Evolutionary conservation across 1,284 basidiomycete genomes (phyloP).

Genomic region (Phellopilus nigrolimitatus): DNA sequence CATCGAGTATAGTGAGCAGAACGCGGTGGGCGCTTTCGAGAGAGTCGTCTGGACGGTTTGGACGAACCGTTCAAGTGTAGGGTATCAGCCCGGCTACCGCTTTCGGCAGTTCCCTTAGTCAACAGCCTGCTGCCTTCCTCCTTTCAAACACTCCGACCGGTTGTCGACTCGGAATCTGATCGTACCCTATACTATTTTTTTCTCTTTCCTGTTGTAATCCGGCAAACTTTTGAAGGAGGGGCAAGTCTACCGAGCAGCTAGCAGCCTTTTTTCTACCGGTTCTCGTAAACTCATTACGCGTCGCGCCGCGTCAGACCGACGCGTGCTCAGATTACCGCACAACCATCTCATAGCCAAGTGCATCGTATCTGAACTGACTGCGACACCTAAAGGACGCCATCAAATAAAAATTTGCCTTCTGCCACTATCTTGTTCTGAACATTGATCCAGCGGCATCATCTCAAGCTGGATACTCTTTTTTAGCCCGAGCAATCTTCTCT

Average conservation of each 20-base stretch:
- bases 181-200: background rate
- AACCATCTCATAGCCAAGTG: background rate
- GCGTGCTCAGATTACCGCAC: background rate
- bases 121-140: background rate
- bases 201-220: background rate
- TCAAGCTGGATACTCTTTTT: background rate
- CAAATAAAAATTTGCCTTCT: too few relatives aligned
- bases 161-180: too few relatives aligned
- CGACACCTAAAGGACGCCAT: too few relatives aligned
- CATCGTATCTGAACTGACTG: too few relatives aligned
- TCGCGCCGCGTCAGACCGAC: background rate
- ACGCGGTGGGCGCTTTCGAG: slow-evolving; percentile 7
- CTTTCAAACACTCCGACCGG: background rate
- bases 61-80: background rate
- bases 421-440: too few relatives aligned
- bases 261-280: too few relatives aligned
- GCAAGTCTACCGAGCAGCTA: too few relatives aligned
- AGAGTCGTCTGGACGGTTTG: slow-evolving; percentile 10
- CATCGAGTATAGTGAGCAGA: slow-evolving; percentile 35
- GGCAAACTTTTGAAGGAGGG: background rate
- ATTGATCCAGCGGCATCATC: too few relatives aligned
- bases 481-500: too few relatives aligned
- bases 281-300: background rate
- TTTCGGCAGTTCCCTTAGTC: slow-evolving; percentile 1
- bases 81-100: background rate